Evolutionary conservation across 805 yeast genomes (phyloP).

Genomic region (Lipomyces anomalus): DNA sequence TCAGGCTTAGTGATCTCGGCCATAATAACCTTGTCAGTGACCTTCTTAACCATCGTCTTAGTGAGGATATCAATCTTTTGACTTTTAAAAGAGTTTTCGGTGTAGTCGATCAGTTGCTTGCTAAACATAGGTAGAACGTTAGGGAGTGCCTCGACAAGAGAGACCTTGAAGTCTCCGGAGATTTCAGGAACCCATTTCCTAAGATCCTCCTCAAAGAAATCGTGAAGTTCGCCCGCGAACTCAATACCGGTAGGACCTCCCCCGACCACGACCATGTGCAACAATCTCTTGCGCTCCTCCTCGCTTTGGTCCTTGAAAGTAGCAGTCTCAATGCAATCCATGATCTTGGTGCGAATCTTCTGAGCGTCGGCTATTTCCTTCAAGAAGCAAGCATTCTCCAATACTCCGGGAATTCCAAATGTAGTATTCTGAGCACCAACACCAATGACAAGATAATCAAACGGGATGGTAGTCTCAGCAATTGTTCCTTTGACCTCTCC

Average conservation of each 20-base stretch:
- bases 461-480: constrained; percentile 46
- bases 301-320: constrained; percentile 67
- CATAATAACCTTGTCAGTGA: constrained; percentile 61
- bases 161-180: constrained; percentile 72
- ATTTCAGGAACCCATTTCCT: constrained; percentile 83
- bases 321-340: constrained; percentile 87
- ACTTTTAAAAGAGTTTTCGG: constrained; percentile 66
- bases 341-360: constrained; percentile 71
- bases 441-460: constrained; percentile 83
- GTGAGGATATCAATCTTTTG: constrained; percentile 69
- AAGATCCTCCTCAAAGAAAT: constrained; percentile 87
- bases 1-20: constrained; percentile 64
- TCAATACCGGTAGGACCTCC: constrained; percentile 99
- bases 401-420: constrained; percentile 90
- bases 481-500: constrained; percentile 32
- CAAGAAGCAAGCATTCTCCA: constrained; percentile 76
- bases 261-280: constrained; percentile 88
- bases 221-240: constrained; percentile 93
- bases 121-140: constrained; percentile 59
- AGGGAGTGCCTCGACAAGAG: constrained; percentile 86
- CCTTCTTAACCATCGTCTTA: constrained; percentile 84
- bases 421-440: constrained; percentile 95
- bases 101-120: constrained; percentile 51
- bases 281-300: constrained; percentile 75
- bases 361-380: constrained; percentile 88